Percentiles rank a stretch among this genome's conserved stretches.
Conservation (phyloP, 306 rosid genomes). For the Senna siamea region DNA sequence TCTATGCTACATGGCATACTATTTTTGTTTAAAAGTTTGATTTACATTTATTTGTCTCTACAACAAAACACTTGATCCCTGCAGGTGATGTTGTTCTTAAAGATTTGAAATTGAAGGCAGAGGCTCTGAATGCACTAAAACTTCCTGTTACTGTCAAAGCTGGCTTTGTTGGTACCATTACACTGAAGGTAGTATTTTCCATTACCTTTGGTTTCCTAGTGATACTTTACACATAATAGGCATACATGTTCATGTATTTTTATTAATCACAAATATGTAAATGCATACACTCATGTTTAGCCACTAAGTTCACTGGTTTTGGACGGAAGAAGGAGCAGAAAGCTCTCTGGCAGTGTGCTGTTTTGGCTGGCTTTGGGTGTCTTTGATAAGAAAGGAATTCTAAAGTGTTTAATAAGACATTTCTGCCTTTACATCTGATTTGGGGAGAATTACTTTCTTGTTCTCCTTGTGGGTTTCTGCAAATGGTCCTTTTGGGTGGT, state of each 20-base stretch:
- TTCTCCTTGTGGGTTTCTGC: no score
- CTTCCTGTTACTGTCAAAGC: slow-evolving; percentile 97
- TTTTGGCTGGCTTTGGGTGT: no score
- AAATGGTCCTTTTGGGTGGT: no score
- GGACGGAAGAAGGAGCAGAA: no score
- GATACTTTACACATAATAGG: background rate
- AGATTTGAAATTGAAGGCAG: slow-evolving; percentile 92
- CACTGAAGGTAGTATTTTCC: slow-evolving; percentile 72
- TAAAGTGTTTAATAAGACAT: no score
- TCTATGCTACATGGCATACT: background rate
- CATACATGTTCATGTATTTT: slow-evolving; percentile 14
- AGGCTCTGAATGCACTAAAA: slow-evolving; percentile 89
- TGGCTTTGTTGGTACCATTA: slow-evolving; percentile 93
- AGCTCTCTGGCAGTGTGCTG: no score
- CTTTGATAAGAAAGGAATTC: no score
- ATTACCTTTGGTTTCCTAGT: slow-evolving; percentile 29
- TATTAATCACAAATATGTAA: slow-evolving; percentile 1
- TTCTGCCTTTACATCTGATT: no score
- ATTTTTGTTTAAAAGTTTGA: background rate
- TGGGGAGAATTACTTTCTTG: no score
- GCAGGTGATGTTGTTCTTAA: slow-evolving; percentile 96
- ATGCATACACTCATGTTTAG: slow-evolving; percentile 13
- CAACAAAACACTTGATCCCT: slow-evolving; percentile 39
- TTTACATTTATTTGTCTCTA: slow-evolving; percentile 20
- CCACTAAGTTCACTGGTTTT: no score